phyloP scores from a whole-genome alignment of 2,329 filamentous ascomycete species.

The Ophiostoma piceae region DNA sequence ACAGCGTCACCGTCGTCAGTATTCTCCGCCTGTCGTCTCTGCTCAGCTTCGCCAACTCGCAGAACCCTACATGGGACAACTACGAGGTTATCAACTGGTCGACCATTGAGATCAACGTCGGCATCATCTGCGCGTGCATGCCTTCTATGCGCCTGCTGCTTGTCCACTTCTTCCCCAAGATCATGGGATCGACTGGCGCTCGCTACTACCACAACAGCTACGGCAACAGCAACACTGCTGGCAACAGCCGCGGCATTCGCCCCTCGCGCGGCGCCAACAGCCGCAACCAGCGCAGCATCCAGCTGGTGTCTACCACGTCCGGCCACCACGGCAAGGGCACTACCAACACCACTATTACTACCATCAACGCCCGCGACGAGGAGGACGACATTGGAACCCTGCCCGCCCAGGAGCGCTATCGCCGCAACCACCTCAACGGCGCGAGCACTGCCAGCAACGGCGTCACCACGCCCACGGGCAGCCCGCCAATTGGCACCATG shows the following conservation, averaged over 20 bases:
- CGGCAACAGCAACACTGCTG: slow-evolving; percentile 9
- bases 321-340: slow-evolving; percentile 17
- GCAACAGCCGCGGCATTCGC: not conserved
- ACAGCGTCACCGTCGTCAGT: slow-evolving; percentile 34
- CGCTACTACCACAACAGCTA: slow-evolving; percentile 22
- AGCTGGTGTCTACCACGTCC: slow-evolving; percentile 19
- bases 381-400: slow-evolving; percentile 15
- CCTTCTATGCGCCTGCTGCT: slow-evolving; percentile 33
- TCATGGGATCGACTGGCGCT: slow-evolving; percentile 23
- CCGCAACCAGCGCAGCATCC: slow-evolving; percentile 18
- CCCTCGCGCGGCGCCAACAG: not conserved
- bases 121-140: slow-evolving; percentile 36
- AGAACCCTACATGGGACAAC: slow-evolving; percentile 34
- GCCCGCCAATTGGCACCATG: not conserved
- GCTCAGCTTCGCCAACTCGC: slow-evolving; percentile 32
- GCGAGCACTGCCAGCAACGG: slow-evolving; percentile 5
- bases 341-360: slow-evolving; percentile 21
- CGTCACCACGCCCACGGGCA: not conserved
- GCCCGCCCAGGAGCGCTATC: not conserved
- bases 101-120: slow-evolving; percentile 35
- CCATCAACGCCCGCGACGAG: slow-evolving; percentile 10
- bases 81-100: slow-evolving; percentile 34
- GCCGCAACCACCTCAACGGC: slow-evolving; percentile 1
- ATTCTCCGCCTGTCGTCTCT: slow-evolving; percentile 32
- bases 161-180: slow-evolving; percentile 31